These are phyloP conservation scores for Kazachstania sp. DNA, from an alignment of 1,139 yeast genomes.

Conservation along the genomic window DNA sequence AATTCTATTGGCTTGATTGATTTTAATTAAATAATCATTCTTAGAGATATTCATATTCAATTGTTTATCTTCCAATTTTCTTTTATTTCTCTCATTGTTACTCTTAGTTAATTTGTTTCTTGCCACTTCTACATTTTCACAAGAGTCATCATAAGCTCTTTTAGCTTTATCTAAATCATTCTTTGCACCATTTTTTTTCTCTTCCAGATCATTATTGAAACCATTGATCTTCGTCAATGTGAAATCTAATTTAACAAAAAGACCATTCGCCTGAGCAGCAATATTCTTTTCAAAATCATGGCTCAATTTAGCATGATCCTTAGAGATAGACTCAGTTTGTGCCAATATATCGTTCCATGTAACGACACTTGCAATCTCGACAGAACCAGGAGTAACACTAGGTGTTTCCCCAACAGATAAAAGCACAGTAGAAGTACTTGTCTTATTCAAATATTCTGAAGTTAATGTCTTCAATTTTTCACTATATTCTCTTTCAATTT, in stretches of 20 bases:
- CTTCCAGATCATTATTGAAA: slow-evolving; percentile 50
- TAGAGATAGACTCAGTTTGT: slow-evolving; percentile 75
- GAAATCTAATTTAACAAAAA: slow-evolving; percentile 46
- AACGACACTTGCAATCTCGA: slow-evolving; percentile 87
- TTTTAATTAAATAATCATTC: slow-evolving; percentile 70
- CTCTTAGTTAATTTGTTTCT: slow-evolving; percentile 57
- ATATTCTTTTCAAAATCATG: slow-evolving; percentile 54
- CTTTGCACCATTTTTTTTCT: slow-evolving; percentile 52
- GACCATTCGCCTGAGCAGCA: slow-evolving; percentile 51
- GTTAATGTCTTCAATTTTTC: slow-evolving; percentile 56
- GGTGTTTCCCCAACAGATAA: slow-evolving; percentile 91
- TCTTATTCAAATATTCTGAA: slow-evolving; percentile 64
- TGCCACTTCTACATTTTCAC: slow-evolving; percentile 72
- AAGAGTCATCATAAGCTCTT: slow-evolving; percentile 65
- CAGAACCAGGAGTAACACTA: slow-evolving; percentile 84
- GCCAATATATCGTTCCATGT: slow-evolving; percentile 86
- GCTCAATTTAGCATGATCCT: slow-evolving; percentile 55
- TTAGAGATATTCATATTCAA: slow-evolving; percentile 79
- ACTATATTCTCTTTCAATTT: slow-evolving; percentile 77
- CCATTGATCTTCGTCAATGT: slow-evolving; percentile 49
- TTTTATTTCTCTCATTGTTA: slow-evolving; percentile 49
- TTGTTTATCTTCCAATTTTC: slow-evolving; percentile 54
- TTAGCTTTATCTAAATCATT: slow-evolving; percentile 66
- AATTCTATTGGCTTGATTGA: slow-evolving; percentile 78
- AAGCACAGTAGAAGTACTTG: slow-evolving; percentile 57